phyloP scores from a whole-genome alignment of 106 monocot genomes.

The Posidonia australis region DNA sequence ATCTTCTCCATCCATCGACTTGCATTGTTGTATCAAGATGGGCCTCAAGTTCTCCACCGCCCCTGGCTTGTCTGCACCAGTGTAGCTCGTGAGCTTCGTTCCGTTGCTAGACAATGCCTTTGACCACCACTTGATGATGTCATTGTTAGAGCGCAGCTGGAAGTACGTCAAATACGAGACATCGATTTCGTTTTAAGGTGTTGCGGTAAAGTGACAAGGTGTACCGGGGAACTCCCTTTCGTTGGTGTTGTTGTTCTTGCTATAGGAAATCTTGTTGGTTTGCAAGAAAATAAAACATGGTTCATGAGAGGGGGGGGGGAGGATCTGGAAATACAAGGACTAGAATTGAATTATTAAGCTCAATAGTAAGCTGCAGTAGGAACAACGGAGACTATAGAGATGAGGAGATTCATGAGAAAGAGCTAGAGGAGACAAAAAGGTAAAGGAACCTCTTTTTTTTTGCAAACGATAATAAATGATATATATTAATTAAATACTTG shows the following conservation, averaged over 20 bases:
- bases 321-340: background rate
- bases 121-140: slow-evolving; percentile 27
- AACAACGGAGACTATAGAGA: no score
- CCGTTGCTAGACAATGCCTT: slow-evolving; percentile 6
- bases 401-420: no score
- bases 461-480: no score
- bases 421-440: no score
- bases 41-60: no score
- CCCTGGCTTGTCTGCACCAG: no score
- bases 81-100: slow-evolving; percentile 28
- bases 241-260: background rate
- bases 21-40: no score
- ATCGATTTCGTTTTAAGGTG: slow-evolving; percentile 22
- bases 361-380: no score
- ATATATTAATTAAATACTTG: no score
- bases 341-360: background rate
- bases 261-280: background rate
- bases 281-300: no score
- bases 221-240: background rate
- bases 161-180: slow-evolving; percentile 46
- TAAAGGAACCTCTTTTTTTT: no score
- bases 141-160: slow-evolving; percentile 28
- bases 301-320: background rate
- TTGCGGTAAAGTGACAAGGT: background rate
- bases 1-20: background rate